Percentiles rank a stretch among this genome's conserved stretches.
Conservation (phyloP, 768 basidiomycete species). For the Suillus subaureus region DNA sequence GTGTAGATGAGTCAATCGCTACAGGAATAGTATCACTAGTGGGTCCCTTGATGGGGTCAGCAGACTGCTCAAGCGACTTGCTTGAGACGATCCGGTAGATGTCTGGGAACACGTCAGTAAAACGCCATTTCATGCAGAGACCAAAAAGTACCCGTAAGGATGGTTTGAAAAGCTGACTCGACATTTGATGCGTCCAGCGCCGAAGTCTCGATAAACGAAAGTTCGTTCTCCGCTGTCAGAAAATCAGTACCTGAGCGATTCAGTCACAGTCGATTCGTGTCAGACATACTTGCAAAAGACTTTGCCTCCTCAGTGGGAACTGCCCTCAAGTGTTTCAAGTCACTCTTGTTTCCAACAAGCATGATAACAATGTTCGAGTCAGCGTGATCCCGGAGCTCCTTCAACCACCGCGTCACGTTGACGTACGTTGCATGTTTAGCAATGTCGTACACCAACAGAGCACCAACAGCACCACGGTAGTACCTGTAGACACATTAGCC, state of each 20-base stretch:
- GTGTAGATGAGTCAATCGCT: slow-evolving; percentile 59
- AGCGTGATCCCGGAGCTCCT: slow-evolving; percentile 95
- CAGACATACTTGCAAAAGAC: slow-evolving; percentile 75
- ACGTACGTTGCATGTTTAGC: slow-evolving; percentile 93
- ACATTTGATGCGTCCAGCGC: slow-evolving; percentile 99
- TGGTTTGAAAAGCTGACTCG: slow-evolving; percentile 96
- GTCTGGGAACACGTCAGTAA: slow-evolving; percentile 48
- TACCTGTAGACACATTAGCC: slow-evolving; percentile 54
- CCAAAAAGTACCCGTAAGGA: slow-evolving; percentile 72
- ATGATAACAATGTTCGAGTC: slow-evolving; percentile 93
- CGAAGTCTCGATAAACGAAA: slow-evolving; percentile 98
- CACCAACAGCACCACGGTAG: slow-evolving; percentile 95
- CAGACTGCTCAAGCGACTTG: slow-evolving; percentile 88
- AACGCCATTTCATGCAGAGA: background rate
- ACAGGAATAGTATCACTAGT: slow-evolving; percentile 86
- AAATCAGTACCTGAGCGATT: background rate
- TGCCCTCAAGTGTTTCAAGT: slow-evolving; percentile 95
- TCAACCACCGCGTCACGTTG: slow-evolving; percentile 94
- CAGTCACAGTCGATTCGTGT: background rate
- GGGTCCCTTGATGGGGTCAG: slow-evolving; percentile 77
- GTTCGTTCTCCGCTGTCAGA: slow-evolving; percentile 76
- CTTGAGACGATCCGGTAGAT: slow-evolving; percentile 97
- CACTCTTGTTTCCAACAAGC: slow-evolving; percentile 98
- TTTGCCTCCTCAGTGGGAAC: slow-evolving; percentile 98
- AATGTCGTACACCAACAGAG: slow-evolving; percentile 92